Evolutionary conservation across 1,139 yeast species (phyloP).

Genomic region (Hansenula sp.): DNA sequence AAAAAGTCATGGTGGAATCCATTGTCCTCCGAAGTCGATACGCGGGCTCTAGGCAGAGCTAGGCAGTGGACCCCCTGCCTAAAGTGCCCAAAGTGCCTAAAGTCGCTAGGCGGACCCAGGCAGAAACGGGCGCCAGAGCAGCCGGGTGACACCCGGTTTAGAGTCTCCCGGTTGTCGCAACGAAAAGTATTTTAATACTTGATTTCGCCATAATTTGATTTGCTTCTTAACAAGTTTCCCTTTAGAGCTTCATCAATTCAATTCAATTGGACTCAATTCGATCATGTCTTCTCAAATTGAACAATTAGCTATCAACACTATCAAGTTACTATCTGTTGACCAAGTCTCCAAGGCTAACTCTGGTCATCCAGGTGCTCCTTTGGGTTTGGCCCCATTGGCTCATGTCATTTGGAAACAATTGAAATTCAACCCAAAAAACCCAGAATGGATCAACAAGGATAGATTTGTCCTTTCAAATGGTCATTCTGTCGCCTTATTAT

Average conservation of each 20-base stretch:
- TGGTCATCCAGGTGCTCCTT: conserved; percentile 99
- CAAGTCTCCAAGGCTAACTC: conserved; percentile 87
- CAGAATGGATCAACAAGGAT: conserved; percentile 92
- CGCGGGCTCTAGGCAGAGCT: too few relatives aligned
- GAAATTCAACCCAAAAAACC: conserved; percentile 88
- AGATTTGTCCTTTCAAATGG: conserved; percentile 95
- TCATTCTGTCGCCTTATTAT: conserved; percentile 91
- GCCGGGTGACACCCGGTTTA: conserved; percentile 2
- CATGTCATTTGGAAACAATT: conserved; percentile 73
- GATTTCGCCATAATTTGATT: not conserved
- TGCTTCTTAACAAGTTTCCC: not conserved
- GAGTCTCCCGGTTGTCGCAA: conserved; percentile 3
- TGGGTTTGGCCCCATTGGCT: conserved; percentile 93
- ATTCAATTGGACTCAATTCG: not conserved
- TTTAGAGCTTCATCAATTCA: not conserved
- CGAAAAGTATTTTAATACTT: not conserved
- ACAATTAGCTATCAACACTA: conserved; percentile 76
- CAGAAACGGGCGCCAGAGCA: not conserved
- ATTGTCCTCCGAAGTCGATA: not conserved
- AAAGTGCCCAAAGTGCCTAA: not conserved
- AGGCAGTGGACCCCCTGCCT: not conserved
- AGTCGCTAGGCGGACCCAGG: not conserved
- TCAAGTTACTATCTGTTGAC: conserved; percentile 89
- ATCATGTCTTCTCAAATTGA: conserved; percentile 41
- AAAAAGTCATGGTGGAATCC: not conserved